Percentiles rank a stretch among this genome's conserved stretches.
Evolutionary conservation across 805 yeast species (phyloP).

Genomic region (Lipomyces starkeyi): DNA sequence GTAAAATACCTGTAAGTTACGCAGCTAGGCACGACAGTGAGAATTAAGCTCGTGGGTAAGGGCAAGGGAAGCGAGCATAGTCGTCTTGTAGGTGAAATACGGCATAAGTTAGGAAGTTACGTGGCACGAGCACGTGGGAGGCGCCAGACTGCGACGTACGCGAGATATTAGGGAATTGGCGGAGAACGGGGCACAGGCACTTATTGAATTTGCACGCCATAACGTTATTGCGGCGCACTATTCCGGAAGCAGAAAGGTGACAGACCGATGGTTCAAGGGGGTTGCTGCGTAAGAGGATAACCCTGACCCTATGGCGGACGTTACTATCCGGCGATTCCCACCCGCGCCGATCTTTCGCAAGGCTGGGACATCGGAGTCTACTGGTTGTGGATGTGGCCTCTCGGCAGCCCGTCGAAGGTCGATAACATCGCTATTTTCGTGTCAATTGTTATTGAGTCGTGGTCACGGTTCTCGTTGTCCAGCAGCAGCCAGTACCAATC

Average conservation of each 20-base stretch:
- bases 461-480: too few species aligned
- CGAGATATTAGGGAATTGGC: background rate
- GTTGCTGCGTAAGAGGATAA: slow-evolving; percentile 3
- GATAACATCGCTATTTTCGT: too few species aligned
- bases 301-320: slow-evolving; percentile 34
- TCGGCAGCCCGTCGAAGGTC: too few species aligned
- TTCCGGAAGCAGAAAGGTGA: background rate
- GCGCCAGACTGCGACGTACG: background rate
- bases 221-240: slow-evolving; percentile 1
- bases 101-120: background rate
- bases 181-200: background rate
- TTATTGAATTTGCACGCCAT: background rate
- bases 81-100: background rate
- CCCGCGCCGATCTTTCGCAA: slow-evolving; percentile 13
- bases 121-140: background rate
- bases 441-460: too few species aligned
- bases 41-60: background rate
- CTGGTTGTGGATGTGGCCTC: too few species aligned
- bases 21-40: too few species aligned
- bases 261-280: slow-evolving; percentile 3
- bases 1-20: too few species aligned
- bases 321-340: slow-evolving; percentile 31
- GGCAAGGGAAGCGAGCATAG: background rate
- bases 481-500: too few species aligned
- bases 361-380: background rate